Base-by-base conservation (phyloP, 2,329 filamentous ascomycete species). In the Pseudogymnoascus sp. region DNA sequence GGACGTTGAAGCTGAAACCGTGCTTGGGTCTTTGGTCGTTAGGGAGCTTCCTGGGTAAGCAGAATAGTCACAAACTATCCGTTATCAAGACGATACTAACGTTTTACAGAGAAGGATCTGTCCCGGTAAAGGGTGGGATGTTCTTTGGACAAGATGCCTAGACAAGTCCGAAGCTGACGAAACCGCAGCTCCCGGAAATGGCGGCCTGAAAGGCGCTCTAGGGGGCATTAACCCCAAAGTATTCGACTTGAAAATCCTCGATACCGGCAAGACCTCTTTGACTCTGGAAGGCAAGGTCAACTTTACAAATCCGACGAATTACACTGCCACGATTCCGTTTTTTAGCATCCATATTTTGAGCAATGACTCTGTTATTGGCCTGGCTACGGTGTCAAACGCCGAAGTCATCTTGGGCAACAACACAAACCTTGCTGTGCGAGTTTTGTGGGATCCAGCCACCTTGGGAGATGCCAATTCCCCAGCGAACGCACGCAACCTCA, bases 61-160 rank as follows among this genome's bases (percentile, higher is more conserved):
- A 41, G 37, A 38, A 38, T 6, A 28, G 7, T 4, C 25, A 18
- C 38, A 50, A 12, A 32, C 22, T 11, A 20, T 37, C 11, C 25
- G 37, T n/a, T 22, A 37, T 8, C 32, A 38, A 25, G n/a, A 8
- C 12, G 18, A 38, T 18, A 58, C 57, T 58, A 28, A 58, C 57
- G 25, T 25, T 39, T 37, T 38, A 38, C 20, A 58, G 57, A 43
- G 81, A 91, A 78, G 92, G 94, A 68, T 83, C 87, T 70, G 86
- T 99, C 71, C 89, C 89, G 75, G 84, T 97, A 78, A 95, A 96
- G 83, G 89, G 91, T 96, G 87, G 85, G 92, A 90, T 58, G 57
- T 58, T 57, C 64, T 54, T 35, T 37, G 64, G 43, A 64, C 50
- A 50, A 30, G 32, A 67, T 64, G 61, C 63, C 64, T 62, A 58